Percentiles rank a stretch among this genome's conserved stretches.
Conservation (phyloP, 2,329 filamentous ascomycete genomes). For the Didymella sp. region DNA sequence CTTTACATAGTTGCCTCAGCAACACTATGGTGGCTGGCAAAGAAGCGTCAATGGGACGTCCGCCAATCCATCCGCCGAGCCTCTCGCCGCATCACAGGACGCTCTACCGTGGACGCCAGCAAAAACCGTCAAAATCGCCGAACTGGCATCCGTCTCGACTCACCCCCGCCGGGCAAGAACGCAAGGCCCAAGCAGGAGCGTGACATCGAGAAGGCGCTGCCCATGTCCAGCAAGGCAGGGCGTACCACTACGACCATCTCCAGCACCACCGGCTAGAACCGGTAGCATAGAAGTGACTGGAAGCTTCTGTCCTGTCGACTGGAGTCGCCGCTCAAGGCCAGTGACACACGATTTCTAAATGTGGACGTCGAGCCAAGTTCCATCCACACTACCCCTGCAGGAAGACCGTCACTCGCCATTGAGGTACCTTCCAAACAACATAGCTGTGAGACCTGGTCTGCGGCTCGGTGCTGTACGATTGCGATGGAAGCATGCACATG, state of each 20-base stretch:
- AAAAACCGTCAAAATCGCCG: slow-evolving; percentile 45
- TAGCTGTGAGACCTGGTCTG: background rate
- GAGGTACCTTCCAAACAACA: background rate
- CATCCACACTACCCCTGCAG: background rate
- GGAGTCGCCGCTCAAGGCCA: background rate
- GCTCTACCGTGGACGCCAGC: slow-evolving; percentile 36
- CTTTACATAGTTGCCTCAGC: slow-evolving; percentile 64
- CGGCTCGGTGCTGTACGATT: background rate
- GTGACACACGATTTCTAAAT: background rate
- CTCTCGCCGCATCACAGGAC: slow-evolving; percentile 55
- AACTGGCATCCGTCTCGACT: slow-evolving; percentile 46
- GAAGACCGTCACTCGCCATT: background rate
- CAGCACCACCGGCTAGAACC: slow-evolving; percentile 30
- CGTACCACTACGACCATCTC: slow-evolving; percentile 47
- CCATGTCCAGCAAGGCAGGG: slow-evolving; percentile 30
- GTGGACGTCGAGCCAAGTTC: slow-evolving; percentile 9
- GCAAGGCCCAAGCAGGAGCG: slow-evolving; percentile 29
- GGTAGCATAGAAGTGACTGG: background rate
- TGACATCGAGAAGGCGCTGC: slow-evolving; percentile 47
- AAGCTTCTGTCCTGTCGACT: background rate
- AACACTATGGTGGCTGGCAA: slow-evolving; percentile 78
- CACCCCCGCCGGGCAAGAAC: slow-evolving; percentile 40
- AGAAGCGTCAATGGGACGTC: slow-evolving; percentile 84
- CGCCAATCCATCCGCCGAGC: slow-evolving; percentile 74
- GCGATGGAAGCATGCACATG: background rate